A percentile compares a stretch with the other conserved stretches of the same genome.
These are phyloP conservation scores for Acrodontium crateriforme DNA, from an alignment of 2,329 filamentous ascomycete species.

Conservation along the genomic window DNA sequence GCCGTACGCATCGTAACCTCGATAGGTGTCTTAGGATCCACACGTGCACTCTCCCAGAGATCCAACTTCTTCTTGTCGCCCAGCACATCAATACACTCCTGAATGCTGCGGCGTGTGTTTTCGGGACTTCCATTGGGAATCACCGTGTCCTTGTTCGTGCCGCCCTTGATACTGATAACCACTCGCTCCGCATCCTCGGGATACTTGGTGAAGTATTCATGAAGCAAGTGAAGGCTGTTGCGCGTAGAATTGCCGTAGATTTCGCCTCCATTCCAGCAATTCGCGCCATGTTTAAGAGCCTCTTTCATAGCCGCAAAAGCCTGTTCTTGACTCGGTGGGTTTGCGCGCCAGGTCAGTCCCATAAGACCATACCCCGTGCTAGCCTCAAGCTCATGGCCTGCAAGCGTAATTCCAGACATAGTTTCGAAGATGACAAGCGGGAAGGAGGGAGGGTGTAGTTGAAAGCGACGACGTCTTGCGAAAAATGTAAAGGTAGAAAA, in stretches of 20 bases:
- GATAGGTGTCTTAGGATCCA: slow-evolving; percentile 30
- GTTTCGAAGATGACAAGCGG: background rate
- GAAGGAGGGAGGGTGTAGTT: no score
- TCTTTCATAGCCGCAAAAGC: slow-evolving; percentile 33
- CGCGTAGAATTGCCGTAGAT: slow-evolving; percentile 33
- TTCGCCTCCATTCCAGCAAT: slow-evolving; percentile 38
- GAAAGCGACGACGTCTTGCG: no score
- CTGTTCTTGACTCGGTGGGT: slow-evolving; percentile 24
- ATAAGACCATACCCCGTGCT: slow-evolving; percentile 35
- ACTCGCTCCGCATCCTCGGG: slow-evolving; percentile 37
- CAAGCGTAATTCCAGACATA: slow-evolving; percentile 10
- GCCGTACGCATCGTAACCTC: slow-evolving; percentile 32
- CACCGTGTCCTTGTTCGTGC: slow-evolving; percentile 21
- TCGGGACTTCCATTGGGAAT: slow-evolving; percentile 27
- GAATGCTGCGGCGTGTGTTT: slow-evolving; percentile 30
- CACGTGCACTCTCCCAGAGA: slow-evolving; percentile 34
- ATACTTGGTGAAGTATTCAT: slow-evolving; percentile 38
- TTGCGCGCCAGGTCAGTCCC: slow-evolving; percentile 34
- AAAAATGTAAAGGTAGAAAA: no score
- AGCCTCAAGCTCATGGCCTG: slow-evolving; percentile 11
- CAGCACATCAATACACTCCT: slow-evolving; percentile 31
- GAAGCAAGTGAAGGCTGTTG: slow-evolving; percentile 36
- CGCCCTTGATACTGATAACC: slow-evolving; percentile 39
- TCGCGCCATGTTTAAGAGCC: slow-evolving; percentile 28
- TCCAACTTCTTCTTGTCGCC: slow-evolving; percentile 35